Conservation (phyloP, 2,329 filamentous ascomycete genomes). For the Coccinonectria pachysandricola region DNA sequence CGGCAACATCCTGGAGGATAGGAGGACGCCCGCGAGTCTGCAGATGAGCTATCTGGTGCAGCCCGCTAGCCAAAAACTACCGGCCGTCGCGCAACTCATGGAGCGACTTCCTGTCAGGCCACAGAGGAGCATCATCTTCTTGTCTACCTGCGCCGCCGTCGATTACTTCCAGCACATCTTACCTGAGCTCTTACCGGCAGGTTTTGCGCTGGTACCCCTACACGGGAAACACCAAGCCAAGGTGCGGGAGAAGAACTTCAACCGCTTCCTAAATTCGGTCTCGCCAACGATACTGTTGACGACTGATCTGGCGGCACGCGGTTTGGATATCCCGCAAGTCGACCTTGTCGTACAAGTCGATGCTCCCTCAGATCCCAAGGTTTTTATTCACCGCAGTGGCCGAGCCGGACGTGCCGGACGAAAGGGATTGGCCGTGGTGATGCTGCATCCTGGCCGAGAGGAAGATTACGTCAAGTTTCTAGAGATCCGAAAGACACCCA, state of each 20-base stretch:
- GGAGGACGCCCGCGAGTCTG: constrained; percentile 83
- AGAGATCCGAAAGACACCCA: constrained; percentile 77
- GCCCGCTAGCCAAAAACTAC: constrained; percentile 70
- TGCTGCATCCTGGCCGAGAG: constrained; percentile 76
- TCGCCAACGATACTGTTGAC: constrained; percentile 76
- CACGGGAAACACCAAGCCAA: constrained; percentile 89
- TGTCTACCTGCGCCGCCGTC: constrained; percentile 88
- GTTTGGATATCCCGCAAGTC: constrained; percentile 83
- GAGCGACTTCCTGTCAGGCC: constrained; percentile 60
- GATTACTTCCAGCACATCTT: constrained; percentile 86
- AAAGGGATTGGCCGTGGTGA: constrained; percentile 72
- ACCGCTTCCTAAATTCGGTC: constrained; percentile 63
- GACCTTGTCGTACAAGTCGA: constrained; percentile 88
- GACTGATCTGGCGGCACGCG: constrained; percentile 83
- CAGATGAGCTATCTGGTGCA: constrained; percentile 77
- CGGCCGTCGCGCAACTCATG: constrained; percentile 61
- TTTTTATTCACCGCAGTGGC: constrained; percentile 88
- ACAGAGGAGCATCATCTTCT: constrained; percentile 79
- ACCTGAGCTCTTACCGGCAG: constrained; percentile 56
- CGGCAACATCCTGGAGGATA: constrained; percentile 62
- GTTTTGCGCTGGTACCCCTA: constrained; percentile 64
- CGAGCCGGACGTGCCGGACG: constrained; percentile 83
- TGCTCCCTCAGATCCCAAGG: constrained; percentile 75
- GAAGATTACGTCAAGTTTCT: constrained; percentile 86
- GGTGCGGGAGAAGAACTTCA: constrained; percentile 80